Evolutionary conservation across 2,329 filamentous ascomycete genomes (phyloP), one percentile per base, ranked within the genome.

Genomic region (Esteya vermicola): DNA sequence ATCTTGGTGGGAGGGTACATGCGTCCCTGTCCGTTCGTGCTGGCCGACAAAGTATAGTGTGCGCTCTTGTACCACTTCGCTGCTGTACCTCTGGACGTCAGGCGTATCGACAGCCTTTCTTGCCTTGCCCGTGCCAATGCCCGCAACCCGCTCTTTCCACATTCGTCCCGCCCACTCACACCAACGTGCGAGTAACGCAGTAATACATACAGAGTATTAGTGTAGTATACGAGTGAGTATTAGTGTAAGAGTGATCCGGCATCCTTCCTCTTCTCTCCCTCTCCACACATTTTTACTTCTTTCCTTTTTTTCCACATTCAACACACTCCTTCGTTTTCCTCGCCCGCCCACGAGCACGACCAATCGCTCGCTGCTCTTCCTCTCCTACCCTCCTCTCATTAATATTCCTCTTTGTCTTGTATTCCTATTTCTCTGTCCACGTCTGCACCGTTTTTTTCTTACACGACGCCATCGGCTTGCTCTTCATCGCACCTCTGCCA

Each of bases 111-210:
- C 36, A 38, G 36, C 36, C 36, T 38, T 32, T 38, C 30, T 27
- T 32, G 37, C 37, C 37, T 37, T 43, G 33, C 31, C 33, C 22
- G 21, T 40, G 33, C 27, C 41, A 43, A 40, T 43, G 41, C 37
- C 41, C 33, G 33, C 33, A 36, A 36, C 31, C 32, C 41, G 41
- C 41, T 36, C 41, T 43, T 43, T 40, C 41, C 41, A 43, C 23
- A 40, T 40, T 26, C 38, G 41, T 40, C 38, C 33, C 41, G 27
- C 41, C 37, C 37, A 42, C 35, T 42, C 30, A 35, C 36, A 20
- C 32, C 26, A 33, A 27, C 27, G n/a, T n/a, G n/a, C n/a, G n/a
- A n/a, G n/a, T n/a, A n/a, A n/a, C n/a, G n/a, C n/a, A n/a, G n/a
- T n/a, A n/a, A n/a, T n/a, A n/a, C n/a, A n/a, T n/a, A n/a, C 23